Base-by-base conservation (phyloP, 805 yeast species). In the Ogataea trehalophila region DNA sequence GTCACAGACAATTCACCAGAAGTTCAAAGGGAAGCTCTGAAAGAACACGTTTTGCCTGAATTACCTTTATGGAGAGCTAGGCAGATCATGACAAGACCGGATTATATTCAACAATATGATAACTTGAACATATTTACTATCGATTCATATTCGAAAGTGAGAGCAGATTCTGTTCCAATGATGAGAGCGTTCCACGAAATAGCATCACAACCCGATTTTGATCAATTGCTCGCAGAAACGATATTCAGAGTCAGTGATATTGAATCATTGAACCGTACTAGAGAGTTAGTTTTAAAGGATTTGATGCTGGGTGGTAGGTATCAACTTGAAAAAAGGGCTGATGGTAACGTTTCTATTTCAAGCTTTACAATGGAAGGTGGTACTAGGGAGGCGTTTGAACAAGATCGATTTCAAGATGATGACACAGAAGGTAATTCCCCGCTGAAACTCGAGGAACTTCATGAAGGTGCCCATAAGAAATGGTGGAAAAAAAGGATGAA, bases 181-280 rank as follows among this genome's bases (percentile, higher is more conserved):
- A 85, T 87, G 95, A 75, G 91, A 55, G 95, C 92, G 5, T 87
- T 87, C 61, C 79, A 85, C 49, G 95, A 87, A 60, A 84, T 87
- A 44, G 83, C 83, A 2, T 68, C 78, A 3, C 81, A 79, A 64
- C 85, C 87, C 0, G 86, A 84, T 8, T 87, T 87, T 54, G 82
- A 84, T 40, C 76, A 81, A 48, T 66, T 87, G 20, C 65, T 87
- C 29, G 74, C 76, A 16, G 86, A 83, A 43, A 83, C 92, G 0
- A 65, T 79, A 9, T 79, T 81, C 44, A 69, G 95, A 43, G 86
- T 87, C 2, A 74, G 78, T 4, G 92, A 81, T 23, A 87, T 87
- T 43, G 95, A 87, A 65, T 76, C 88, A 0, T 69, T 87, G 46
- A 85, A 83, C 8, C 76, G 95, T 62, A 87, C 95, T 0, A 70